Base-by-base conservation (phyloP, 345 rosid genomes). In the Iberis pinnata region DNA sequence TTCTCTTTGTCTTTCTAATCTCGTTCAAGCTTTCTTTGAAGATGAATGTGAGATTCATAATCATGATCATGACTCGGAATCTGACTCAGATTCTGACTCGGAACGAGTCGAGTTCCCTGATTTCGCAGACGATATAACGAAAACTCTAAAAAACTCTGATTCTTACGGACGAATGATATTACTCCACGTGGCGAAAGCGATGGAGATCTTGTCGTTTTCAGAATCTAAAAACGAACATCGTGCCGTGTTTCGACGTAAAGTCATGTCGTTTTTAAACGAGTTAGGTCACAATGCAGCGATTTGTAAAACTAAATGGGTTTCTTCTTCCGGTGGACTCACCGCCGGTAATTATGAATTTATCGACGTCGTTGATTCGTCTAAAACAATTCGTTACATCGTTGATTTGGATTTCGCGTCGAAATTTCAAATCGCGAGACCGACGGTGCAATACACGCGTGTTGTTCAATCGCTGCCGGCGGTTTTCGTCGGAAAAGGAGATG, bases 351-450 rank as follows among this genome's bases (percentile, higher is more conserved):
- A 87, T 70, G 98, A 90, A 54, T 87, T 84, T 70, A 75, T 90
- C 73, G 98, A 90, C 41, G 86, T 84, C 18, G 68, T 82, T 18
- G 41, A 56, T 8, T 22, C 31, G 38, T 25, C 57, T 8, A 41
- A 49, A 7, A 52, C 63, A 13, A 59, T n/a, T 18, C 76, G 92
- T 31, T 87, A 82, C 75, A 44, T 87, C 43, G 50, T 90, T 13
- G 98, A 90, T 54, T 62, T 87, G 10, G 95, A 90, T 41, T 84
- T 87, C 71, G 75, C 80, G 14, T 71, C 82, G 24, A 78, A 78
- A 24, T 90, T 86, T 46, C 79, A 82, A 76, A 77, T 90, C 63
- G 98, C 92, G n/a, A 81, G 96, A 48, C 96, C 98, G 9, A 82
- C 92, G 31, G 55, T 22, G 3, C 79, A 70, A 16, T 90, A 84